phyloP scores from a whole-genome alignment of 345 rosid genomes.

The Viola odorata region DNA sequence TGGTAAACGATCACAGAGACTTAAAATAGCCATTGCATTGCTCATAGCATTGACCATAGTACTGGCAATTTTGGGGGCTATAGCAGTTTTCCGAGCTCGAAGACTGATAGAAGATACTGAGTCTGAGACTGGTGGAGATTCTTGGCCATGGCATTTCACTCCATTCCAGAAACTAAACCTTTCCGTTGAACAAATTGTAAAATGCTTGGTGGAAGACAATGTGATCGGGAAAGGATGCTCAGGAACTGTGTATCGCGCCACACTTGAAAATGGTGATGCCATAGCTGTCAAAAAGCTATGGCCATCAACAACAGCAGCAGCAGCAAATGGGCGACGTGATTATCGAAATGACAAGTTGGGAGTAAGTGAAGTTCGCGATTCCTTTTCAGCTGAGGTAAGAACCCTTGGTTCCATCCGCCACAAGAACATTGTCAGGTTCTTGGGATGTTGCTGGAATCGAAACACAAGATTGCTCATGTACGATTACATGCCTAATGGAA shows the following conservation, averaged over 20 bases:
- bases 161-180: constrained; percentile 68
- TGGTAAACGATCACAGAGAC: no score
- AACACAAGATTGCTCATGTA: constrained; percentile 56
- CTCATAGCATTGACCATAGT: no score
- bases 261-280: constrained; percentile 42
- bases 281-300: constrained; percentile 72
- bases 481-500: constrained; percentile 64
- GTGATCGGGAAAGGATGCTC: constrained; percentile 61
- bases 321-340: no score
- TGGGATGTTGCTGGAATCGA: constrained; percentile 59
- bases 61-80: no score
- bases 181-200: constrained; percentile 40
- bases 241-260: constrained; percentile 63
- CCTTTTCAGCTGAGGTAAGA: constrained; percentile 64
- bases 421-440: constrained; percentile 61
- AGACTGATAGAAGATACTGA: no score
- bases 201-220: constrained; percentile 47
- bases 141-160: constrained; percentile 50
- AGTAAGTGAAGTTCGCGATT: constrained; percentile 45
- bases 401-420: constrained; percentile 66
- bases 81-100: no score
- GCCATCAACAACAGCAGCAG: no score
- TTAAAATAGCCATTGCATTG: no score
- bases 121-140: no score
- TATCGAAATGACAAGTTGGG: no score